A percentile compares a stretch with the other conserved stretches of the same genome.
Conservation (phyloP, 192 early-diverging fungal species). For the Backusella luteola region DNA sequence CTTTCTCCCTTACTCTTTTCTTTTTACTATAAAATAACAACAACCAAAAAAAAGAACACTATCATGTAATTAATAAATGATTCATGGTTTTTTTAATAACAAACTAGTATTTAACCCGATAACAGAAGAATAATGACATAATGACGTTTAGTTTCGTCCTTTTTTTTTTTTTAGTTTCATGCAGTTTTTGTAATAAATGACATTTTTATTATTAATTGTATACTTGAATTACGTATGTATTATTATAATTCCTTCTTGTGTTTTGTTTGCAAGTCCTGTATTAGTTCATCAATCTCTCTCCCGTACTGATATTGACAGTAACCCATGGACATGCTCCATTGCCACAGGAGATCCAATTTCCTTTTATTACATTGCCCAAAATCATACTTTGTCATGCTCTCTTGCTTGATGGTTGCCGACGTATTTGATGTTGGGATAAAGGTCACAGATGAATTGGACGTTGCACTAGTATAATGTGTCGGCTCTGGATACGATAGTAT, state of each 20-base stretch:
- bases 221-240: neutral
- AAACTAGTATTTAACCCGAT: too few species aligned
- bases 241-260: neutral
- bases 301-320: slow-evolving; percentile 10
- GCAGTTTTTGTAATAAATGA: too few species aligned
- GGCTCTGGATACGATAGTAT: neutral
- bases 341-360: neutral
- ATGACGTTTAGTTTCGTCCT: neutral
- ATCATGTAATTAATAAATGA: neutral
- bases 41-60: too few species aligned
- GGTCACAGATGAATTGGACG: neutral
- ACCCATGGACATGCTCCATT: slow-evolving; percentile 12
- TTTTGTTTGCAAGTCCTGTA: neutral
- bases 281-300: neutral
- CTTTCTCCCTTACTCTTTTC: neutral
- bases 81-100: too few species aligned
- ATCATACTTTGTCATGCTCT: neutral
- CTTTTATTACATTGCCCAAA: neutral
- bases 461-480: neutral
- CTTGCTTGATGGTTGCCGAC: neutral
- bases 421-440: neutral
- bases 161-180: neutral
- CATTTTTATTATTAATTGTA: too few species aligned
- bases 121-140: neutral
- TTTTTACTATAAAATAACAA: neutral